Base-by-base conservation (phyloP, 805 yeast species). In the Candida argentea region DNA sequence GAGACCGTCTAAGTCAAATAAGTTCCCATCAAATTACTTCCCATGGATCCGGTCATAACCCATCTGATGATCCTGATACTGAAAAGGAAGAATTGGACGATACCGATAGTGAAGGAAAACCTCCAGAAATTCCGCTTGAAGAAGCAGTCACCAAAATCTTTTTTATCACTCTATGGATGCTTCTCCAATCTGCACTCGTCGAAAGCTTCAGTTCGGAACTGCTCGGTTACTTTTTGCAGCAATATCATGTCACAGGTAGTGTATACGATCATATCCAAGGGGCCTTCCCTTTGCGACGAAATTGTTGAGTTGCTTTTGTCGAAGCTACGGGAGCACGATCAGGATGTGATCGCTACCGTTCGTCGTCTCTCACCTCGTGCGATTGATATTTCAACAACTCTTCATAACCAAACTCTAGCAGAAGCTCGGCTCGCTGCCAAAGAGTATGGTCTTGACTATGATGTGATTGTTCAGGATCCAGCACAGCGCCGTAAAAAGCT, bases 401-500 rank as follows among this genome's bases (percentile, higher is more conserved):
- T 46, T 20, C 26, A 33, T 6, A 32, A 35, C 20, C 24, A 25
- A 4, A 29, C 35, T n/a, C 33, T 35, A 29, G 33, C 29, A 15
- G 32, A 28, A 24, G 16, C 28, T 18, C 29, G 26, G 23, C 20
- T n/a, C 15, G 14, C 12, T 7, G 28, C 29, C 12, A 43, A 33
- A 16, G 27, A 26, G 12, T 6, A 18, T 7, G 22, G 24, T 0
- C 19, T 29, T 4, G 21, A 18, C 10, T 53, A 39, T 32, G 67
- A 60, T 39, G 36, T 60, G 6, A 41, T 58, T 5, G 43, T 60
- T 32, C 67, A 62, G 35, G 25, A 32, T 5, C 28, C 23, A 1
- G 29, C 23, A 5, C 24, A 35, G 5, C 44, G 69, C 29, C 36
- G 42, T 29, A 68, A 65, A 46, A 69, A 73, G 43, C 61, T 91